phyloP scores from a whole-genome alignment of 2,329 filamentous ascomycete genomes.

The Nothopassalora personata region DNA sequence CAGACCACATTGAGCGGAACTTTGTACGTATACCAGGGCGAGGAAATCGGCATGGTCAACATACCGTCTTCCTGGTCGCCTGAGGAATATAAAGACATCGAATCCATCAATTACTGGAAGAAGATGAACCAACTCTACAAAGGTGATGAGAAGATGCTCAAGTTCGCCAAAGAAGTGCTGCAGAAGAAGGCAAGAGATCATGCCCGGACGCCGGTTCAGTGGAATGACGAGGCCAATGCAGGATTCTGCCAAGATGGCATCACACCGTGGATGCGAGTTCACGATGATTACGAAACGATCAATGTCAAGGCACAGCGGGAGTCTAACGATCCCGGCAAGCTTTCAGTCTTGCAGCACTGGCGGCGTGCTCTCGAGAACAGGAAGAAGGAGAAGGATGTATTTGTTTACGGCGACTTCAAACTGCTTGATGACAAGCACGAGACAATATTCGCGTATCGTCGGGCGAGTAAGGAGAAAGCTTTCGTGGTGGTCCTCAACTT shows the following conservation, averaged over 20 bases:
- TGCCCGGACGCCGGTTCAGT: slow-evolving; percentile 63
- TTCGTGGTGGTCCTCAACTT: slow-evolving; percentile 36
- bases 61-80: slow-evolving; percentile 40
- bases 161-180: slow-evolving; percentile 13
- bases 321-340: slow-evolving; percentile 24
- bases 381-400: slow-evolving; percentile 52
- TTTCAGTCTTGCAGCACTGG: slow-evolving; percentile 58
- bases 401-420: slow-evolving; percentile 58
- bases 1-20: slow-evolving; percentile 46
- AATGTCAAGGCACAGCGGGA: slow-evolving; percentile 54
- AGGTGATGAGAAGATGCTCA: slow-evolving; percentile 15
- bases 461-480: slow-evolving; percentile 24
- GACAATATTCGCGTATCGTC: slow-evolving; percentile 50
- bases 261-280: slow-evolving; percentile 57
- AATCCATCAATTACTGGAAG: slow-evolving; percentile 54
- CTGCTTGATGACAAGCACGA: slow-evolving; percentile 49
- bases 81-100: slow-evolving; percentile 48
- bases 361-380: slow-evolving; percentile 50
- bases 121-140: slow-evolving; percentile 38
- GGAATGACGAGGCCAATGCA: slow-evolving; percentile 52
- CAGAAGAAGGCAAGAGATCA: slow-evolving; percentile 34
- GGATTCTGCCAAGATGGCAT: slow-evolving; percentile 54
- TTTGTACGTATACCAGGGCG: slow-evolving; percentile 48
- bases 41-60: slow-evolving; percentile 50
- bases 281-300: slow-evolving; percentile 49